Conservation (phyloP, 331 rosid genomes). For the Cydonia oblonga region DNA sequence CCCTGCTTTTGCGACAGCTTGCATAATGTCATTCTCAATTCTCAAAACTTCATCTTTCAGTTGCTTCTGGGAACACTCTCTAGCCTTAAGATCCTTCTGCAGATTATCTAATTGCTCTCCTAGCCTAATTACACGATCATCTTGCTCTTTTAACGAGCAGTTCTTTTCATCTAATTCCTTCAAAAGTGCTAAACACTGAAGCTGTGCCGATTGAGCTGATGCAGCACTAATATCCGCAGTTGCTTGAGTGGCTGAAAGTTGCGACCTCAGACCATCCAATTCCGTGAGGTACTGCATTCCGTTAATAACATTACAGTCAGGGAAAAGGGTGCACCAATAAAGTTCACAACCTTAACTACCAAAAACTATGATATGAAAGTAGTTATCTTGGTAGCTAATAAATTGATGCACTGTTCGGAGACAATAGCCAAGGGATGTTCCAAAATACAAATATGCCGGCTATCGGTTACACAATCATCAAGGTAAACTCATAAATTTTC, state of each 20-base stretch:
- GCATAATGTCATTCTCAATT: conserved; percentile 70
- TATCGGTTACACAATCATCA: neutral
- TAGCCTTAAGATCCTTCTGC: conserved; percentile 73
- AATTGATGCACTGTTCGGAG: neutral
- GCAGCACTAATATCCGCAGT: conserved; percentile 82
- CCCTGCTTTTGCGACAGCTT: conserved; percentile 60
- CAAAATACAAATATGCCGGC: neutral
- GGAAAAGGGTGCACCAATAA: neutral
- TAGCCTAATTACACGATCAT: conserved; percentile 54
- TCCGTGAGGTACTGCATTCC: conserved; percentile 56
- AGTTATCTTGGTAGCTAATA: neutral
- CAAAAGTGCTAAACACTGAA: conserved; percentile 52
- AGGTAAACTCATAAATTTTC: neutral
- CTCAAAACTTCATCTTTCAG: conserved; percentile 75
- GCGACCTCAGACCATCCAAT: conserved; percentile 62
- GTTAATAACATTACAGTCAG: neutral
- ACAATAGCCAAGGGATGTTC: neutral
- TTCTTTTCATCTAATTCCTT: conserved; percentile 75
- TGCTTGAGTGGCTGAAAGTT: conserved; percentile 57
- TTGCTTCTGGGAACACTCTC: conserved; percentile 88
- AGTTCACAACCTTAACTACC: neutral
- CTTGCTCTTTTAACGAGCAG: conserved; percentile 57
- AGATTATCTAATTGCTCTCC: conserved; percentile 72
- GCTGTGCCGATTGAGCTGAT: conserved; percentile 69
- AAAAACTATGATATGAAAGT: neutral